Base-by-base conservation (phyloP, 2,329 filamentous ascomycete genomes). In the Colletotrichum sp. region DNA sequence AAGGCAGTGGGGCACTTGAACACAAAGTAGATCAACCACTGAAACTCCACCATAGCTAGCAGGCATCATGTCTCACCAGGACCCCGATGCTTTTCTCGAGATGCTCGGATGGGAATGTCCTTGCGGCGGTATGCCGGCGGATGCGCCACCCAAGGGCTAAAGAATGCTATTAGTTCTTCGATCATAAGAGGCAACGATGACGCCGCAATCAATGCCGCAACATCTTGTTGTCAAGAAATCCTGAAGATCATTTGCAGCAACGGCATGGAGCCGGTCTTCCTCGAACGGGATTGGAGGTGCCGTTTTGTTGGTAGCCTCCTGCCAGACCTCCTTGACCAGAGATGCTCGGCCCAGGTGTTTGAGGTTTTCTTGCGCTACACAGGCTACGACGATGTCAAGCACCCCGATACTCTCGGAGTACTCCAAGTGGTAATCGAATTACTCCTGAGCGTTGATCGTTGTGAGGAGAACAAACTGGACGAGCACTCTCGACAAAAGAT, bases 341-440 rank as follows among this genome's bases (percentile, higher is more conserved):
- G 43, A 21, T 52, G 43, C 43, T 52, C 43, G 5, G 43, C 43
- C 5, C 18, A 52, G 12, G 43, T 52, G n/a, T 13, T 52, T n/a
- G 43, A 52, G n/a, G 10, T 21, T 7, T 21, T 52, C 3, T 52
- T 52, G 43, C 43, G n/a, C 43, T n/a, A 13, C n/a, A 52, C 43
- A 52, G 43, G 43, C 43, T 52, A 52, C 4, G 43, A 3, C 43
- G 43, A 52, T n/a, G 10, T 52, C 43, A 52, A 21, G n/a, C 43
- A 52, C 43, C 43, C 43, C 10, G 1, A 3, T 52, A 52, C 43
- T 52, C 43, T 52, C 5, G 43, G n/a, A 52, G 4, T 21, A 13
- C 43, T 52, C n/a, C 43, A 52, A 21, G n/a, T 21, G 43, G 6
- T 21, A 52, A 4, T 21, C 4, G 43, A 0, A 13, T 0, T 0